Conservation (phyloP, 257 asterid species). For the Salvia hispanica region DNA sequence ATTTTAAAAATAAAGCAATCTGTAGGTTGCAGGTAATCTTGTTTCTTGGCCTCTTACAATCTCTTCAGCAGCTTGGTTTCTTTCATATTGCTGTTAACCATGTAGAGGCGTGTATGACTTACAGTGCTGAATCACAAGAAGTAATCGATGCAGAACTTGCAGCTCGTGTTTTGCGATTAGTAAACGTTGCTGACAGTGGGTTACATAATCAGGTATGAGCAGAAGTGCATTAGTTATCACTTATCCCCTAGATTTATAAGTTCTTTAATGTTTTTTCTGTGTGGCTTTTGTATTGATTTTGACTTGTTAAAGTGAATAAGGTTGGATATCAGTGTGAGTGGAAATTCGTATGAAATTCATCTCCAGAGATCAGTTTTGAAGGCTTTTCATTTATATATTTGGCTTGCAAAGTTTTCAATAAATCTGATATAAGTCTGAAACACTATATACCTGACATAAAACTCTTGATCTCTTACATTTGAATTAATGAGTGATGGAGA, state of each 20-base stretch:
- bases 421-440: constrained; percentile 15
- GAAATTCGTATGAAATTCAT: not conserved
- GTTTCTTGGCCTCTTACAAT: constrained; percentile 12
- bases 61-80: constrained; percentile 20
- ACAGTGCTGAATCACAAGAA: constrained; percentile 90
- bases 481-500: constrained; percentile 18
- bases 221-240: not conserved
- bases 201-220: constrained; percentile 67
- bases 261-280: not conserved
- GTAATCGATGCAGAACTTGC: constrained; percentile 95
- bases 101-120: constrained; percentile 32
- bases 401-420: constrained; percentile 4
- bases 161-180: constrained; percentile 84
- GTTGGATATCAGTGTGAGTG: not conserved
- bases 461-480: constrained; percentile 1
- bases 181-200: constrained; percentile 86
- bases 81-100: constrained; percentile 20
- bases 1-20: constrained; percentile 75
- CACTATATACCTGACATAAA: not conserved
- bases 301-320: not conserved
- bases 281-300: not conserved
- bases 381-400: not conserved
- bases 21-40: constrained; percentile 73
- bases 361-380: not conserved
- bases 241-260: not conserved